Evolutionary conservation across 176 grass and related monocot species (phyloP).

Genomic region (Hyparrhenia diplandra): DNA sequence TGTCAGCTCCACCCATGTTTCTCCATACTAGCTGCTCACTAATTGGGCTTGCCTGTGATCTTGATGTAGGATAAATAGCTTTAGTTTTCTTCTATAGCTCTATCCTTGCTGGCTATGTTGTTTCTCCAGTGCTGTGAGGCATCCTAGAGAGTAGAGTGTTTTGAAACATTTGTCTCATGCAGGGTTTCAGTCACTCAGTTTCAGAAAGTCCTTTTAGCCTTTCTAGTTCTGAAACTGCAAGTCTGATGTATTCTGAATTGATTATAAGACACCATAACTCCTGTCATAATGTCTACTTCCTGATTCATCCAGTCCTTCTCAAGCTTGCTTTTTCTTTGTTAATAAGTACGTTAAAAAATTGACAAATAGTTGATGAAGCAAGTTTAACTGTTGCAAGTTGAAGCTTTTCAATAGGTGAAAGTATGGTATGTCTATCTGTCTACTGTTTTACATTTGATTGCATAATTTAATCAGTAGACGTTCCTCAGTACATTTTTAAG

Average conservation of each 20-base stretch:
- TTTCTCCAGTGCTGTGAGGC: not conserved
- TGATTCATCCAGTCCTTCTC: not conserved
- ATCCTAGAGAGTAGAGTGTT: not conserved
- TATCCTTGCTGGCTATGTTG: not conserved
- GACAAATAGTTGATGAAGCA: not conserved
- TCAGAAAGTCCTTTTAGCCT: not conserved
- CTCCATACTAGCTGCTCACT: not conserved
- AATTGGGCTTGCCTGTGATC: not conserved
- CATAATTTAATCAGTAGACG: conserved; percentile 24
- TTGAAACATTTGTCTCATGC: not conserved
- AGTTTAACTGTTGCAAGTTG: conserved; percentile 4
- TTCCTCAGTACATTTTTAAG: not conserved
- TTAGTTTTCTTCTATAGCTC: not conserved
- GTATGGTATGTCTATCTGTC: not conserved
- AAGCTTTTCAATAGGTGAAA: not conserved
- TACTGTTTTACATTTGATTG: not conserved
- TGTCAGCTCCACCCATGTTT: conserved; percentile 6
- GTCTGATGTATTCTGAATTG: not conserved
- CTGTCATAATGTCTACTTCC: conserved; percentile 1
- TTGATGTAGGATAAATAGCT: not conserved
- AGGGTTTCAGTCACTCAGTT: not conserved
- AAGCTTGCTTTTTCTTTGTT: not conserved
- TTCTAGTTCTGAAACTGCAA: not conserved
- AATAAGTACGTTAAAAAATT: not conserved
- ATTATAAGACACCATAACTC: not conserved